Conservation (phyloP, 169 alveolate species). For the Plasmodium berghei region DNA sequence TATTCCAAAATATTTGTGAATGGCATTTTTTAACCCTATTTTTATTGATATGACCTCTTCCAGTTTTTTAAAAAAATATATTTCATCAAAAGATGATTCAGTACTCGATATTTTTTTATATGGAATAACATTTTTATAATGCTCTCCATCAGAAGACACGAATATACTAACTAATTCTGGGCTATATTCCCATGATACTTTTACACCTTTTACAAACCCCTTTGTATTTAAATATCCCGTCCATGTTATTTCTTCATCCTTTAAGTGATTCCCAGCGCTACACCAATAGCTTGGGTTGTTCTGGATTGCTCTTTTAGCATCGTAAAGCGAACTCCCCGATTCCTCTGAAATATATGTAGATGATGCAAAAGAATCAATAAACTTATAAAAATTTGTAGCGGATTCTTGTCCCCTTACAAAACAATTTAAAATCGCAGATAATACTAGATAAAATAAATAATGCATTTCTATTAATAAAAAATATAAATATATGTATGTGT, state of each 20-base stretch:
- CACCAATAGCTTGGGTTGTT: slow-evolving; percentile 91
- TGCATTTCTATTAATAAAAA: slow-evolving; percentile 28
- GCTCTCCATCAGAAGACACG: slow-evolving; percentile 87
- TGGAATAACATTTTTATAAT: slow-evolving; percentile 87
- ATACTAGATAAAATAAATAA: slow-evolving; percentile 33
- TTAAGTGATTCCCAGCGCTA: slow-evolving; percentile 87
- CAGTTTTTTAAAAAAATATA: slow-evolving; percentile 34
- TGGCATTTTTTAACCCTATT: slow-evolving; percentile 86
- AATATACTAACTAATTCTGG: slow-evolving; percentile 87
- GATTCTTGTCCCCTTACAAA: slow-evolving; percentile 70
- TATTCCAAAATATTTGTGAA: slow-evolving; percentile 91
- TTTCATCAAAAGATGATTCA: slow-evolving; percentile 77
- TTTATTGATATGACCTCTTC: slow-evolving; percentile 82
- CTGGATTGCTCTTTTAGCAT: slow-evolving; percentile 86
- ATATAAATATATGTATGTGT: background rate
- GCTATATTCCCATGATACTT: slow-evolving; percentile 88
- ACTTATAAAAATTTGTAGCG: slow-evolving; percentile 81
- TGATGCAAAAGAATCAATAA: slow-evolving; percentile 83
- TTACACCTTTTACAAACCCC: slow-evolving; percentile 85
- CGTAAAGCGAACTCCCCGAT: slow-evolving; percentile 76
- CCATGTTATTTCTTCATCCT: slow-evolving; percentile 86
- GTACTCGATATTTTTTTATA: slow-evolving; percentile 83
- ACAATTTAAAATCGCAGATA: slow-evolving; percentile 26
- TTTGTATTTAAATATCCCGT: slow-evolving; percentile 88
- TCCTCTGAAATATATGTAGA: slow-evolving; percentile 80